Evolutionary conservation across 2,329 filamentous ascomycete genomes (phyloP), one percentile per base, ranked within the genome.

Genomic region (Drechslerella dactyloides): DNA sequence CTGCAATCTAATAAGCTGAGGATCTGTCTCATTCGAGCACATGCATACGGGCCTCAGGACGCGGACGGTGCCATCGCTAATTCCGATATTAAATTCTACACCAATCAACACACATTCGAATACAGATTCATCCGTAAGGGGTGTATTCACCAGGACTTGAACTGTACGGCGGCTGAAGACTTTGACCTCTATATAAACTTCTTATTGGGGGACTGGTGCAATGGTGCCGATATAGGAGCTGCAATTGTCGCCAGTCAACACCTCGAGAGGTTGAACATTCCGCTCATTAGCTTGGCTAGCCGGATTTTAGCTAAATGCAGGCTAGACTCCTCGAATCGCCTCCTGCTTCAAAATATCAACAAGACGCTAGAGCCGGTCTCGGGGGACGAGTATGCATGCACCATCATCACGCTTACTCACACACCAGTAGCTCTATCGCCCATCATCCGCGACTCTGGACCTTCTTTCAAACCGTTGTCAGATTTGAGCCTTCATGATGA

Each of bases 121-220:
- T 23, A 58, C 3, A 33, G 55, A 8, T 57, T 57, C 24, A 57
- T 57, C 37, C 17, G 15, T 6, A 17, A 30, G 5, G 54, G 44
- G 2, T 23, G n/a, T 13, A 24, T 57, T n/a, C 40, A 57, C 35
- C 17, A n/a, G 17, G 54, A 57, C 11, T 30, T 57, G n/a, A 57
- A 44, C 37, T 17, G n/a, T 19, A 24, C 37, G 1, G 54, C 37
- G 1, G 54, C 33, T 1, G 54, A 57, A 11, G 44, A 27, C n/a
- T 57, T 42, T 19, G 54, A 57, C 17, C 21, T 57, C 1, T 57
- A 57, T 19, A 44, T 57, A 23, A 57, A 57, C 15, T 27, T 57
- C 15, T 19, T 57, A 7, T 35, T n/a, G 8, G 42, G 54, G 54
- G 10, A 6, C 17, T 57, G 33, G 37, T 17, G 24, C 17, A n/a